A percentile compares a stretch with the other conserved stretches of the same genome.
phyloP scores from a whole-genome alignment of 352 stramenopile genomes.

The Pythium biforme region DNA sequence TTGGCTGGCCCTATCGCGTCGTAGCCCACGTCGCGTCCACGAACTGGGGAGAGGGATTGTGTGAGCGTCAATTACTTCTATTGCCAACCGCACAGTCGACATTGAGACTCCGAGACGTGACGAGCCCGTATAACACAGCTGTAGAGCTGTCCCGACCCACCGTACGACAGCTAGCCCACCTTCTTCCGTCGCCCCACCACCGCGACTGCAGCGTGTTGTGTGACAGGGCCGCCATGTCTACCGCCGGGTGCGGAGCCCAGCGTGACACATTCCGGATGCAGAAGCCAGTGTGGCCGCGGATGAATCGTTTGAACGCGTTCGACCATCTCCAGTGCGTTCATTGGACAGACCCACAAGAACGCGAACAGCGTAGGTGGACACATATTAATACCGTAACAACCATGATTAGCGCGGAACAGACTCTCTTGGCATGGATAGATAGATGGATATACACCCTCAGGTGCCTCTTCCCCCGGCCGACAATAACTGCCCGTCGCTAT shows the following conservation, averaged over 20 bases:
- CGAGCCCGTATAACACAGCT: neutral
- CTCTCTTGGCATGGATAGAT: neutral
- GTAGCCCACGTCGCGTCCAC: neutral
- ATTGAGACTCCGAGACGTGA: constrained; percentile 6
- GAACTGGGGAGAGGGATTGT: constrained; percentile 2
- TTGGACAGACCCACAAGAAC: neutral
- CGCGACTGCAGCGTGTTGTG: neutral
- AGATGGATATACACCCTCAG: too few relatives aligned
- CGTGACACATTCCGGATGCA: too few relatives aligned
- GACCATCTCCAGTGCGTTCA: neutral
- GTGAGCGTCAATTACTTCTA: neutral
- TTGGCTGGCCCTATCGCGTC: constrained; percentile 12
- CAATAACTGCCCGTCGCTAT: too few relatives aligned
- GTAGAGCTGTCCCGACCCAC: too few relatives aligned
- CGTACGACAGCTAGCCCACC: too few relatives aligned
- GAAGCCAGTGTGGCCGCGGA: too few relatives aligned
- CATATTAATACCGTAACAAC: neutral
- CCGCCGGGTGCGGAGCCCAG: too few relatives aligned
- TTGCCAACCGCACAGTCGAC: constrained; percentile 12
- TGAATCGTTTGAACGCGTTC: too few relatives aligned
- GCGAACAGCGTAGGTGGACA: too few relatives aligned
- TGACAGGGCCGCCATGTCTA: constrained; percentile 1
- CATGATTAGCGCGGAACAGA: neutral
- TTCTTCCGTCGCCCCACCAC: neutral
- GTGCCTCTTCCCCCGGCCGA: too few relatives aligned